These are phyloP conservation scores for Flaveria robusta DNA, from an alignment of 129 eudicot genomes.

Conservation along the genomic window DNA sequence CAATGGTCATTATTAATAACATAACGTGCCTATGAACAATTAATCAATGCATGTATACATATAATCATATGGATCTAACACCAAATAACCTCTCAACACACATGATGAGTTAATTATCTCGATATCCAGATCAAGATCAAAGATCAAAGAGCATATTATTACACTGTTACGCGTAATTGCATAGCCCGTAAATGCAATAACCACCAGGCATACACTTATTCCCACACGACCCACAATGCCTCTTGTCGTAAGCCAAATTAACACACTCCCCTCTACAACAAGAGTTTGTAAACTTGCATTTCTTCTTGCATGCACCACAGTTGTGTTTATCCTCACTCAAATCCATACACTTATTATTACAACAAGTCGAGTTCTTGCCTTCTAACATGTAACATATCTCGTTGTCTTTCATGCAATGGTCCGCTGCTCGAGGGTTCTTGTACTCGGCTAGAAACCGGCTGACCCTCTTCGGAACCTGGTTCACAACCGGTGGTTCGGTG, in stretches of 20 bases:
- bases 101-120: too few species aligned
- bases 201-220: constrained; percentile 54
- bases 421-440: constrained; percentile 56
- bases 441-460: constrained; percentile 60
- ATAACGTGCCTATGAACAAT: constrained; percentile 24
- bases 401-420: constrained; percentile 61
- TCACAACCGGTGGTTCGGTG: background rate
- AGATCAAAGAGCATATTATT: constrained; percentile 1
- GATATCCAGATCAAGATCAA: background rate
- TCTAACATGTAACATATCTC: constrained; percentile 50
- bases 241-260: constrained; percentile 54
- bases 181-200: constrained; percentile 62
- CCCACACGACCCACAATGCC: constrained; percentile 68
- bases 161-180: constrained; percentile 68
- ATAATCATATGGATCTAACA: constrained; percentile 16
- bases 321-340: constrained; percentile 40
- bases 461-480: constrained; percentile 32
- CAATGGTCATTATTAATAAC: constrained; percentile 29
- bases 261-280: constrained; percentile 74
- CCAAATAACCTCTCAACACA: constrained; percentile 33
- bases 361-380: constrained; percentile 56
- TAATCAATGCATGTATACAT: constrained; percentile 22
- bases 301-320: constrained; percentile 69
- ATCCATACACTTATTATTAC: constrained; percentile 67
- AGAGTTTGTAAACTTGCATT: constrained; percentile 45